phyloP scores from a whole-genome alignment of 148 eudicot genomes.

The Vaccinium myrtillus region DNA sequence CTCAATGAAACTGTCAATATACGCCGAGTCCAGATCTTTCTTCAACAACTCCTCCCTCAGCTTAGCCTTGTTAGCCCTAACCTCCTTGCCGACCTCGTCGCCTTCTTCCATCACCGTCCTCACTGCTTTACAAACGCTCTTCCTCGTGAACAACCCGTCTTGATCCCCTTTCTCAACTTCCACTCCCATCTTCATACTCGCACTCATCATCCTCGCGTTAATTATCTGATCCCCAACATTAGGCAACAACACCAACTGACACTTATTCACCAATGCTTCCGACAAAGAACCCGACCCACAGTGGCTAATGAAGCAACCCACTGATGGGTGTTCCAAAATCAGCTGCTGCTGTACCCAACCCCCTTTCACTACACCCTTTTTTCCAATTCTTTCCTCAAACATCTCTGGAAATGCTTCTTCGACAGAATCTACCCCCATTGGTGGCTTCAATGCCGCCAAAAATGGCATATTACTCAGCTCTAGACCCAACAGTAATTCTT shows the following conservation, averaged over 20 bases:
- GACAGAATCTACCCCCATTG: neutral
- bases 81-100: constrained; percentile 3
- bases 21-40: constrained; percentile 4
- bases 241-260: constrained; percentile 12
- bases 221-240: neutral
- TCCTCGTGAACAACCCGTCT: constrained; percentile 14
- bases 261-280: constrained; percentile 1
- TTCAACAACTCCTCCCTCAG: neutral
- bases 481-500: constrained; percentile 9
- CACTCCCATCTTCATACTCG: constrained; percentile 10
- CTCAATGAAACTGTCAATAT: constrained; percentile 6
- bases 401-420: constrained; percentile 5
- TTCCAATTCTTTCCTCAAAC: neutral
- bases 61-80: constrained; percentile 1
- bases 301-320: constrained; percentile 14
- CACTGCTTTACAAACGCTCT: constrained; percentile 7
- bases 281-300: constrained; percentile 1
- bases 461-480: constrained; percentile 8
- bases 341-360: constrained; percentile 16
- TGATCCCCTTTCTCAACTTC: constrained; percentile 13
- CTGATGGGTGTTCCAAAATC: constrained; percentile 7
- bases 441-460: neutral
- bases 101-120: constrained; percentile 16
- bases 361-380: neutral
- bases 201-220: constrained; percentile 7